These are phyloP conservation scores for Roridomyces roridus DNA, from an alignment of 768 basidiomycete species.

Conservation along the genomic window DNA sequence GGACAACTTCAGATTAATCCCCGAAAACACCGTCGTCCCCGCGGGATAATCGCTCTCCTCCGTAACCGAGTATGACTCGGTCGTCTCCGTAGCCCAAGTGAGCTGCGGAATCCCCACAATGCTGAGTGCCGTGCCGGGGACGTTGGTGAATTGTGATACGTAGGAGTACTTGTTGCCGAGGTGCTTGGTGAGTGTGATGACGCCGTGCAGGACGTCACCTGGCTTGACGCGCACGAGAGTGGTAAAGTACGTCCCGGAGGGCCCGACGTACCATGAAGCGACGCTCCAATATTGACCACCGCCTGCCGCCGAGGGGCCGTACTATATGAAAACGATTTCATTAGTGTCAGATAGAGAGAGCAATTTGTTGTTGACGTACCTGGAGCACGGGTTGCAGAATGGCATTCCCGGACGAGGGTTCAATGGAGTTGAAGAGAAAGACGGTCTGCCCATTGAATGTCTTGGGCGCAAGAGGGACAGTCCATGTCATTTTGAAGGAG, in stretches of 20 bases:
- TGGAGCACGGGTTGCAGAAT: constrained; percentile 32
- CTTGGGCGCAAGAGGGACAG: constrained; percentile 28
- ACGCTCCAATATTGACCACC: too few relatives aligned
- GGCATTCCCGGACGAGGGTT: constrained; percentile 1
- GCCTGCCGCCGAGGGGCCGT: too few relatives aligned
- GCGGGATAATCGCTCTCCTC: not conserved
- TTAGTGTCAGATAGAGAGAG: not conserved
- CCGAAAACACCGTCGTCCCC: not conserved
- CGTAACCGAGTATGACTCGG: not conserved
- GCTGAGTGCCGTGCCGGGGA: not conserved
- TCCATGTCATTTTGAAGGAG: constrained; percentile 26
- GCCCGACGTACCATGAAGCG: too few relatives aligned
- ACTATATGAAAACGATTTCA: too few relatives aligned
- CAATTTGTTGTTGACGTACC: not conserved
- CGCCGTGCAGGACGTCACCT: not conserved
- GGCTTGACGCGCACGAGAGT: not conserved
- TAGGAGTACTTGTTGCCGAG: not conserved
- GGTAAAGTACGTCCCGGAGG: not conserved
- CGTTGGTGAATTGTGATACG: not conserved
- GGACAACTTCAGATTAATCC: not conserved
- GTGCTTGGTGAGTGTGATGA: not conserved
- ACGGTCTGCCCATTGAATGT: constrained; percentile 26
- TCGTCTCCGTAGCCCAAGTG: not conserved
- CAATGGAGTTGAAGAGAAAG: constrained; percentile 30
- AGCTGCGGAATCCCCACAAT: not conserved